phyloP scores from a whole-genome alignment of 495 filamentous ascomycete species.

The Talaromyces nanjingensis region DNA sequence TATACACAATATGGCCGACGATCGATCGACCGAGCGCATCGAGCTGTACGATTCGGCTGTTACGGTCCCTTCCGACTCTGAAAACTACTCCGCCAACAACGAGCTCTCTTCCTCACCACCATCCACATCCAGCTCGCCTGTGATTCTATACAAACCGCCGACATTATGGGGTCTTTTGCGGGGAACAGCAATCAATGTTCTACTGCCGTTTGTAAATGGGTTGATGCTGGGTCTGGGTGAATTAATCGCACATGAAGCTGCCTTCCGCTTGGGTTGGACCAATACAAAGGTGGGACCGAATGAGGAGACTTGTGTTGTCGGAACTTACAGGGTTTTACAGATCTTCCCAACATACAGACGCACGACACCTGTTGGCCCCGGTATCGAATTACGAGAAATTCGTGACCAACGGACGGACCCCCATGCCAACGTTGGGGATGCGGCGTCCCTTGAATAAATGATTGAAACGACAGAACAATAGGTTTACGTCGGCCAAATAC shows the following conservation, averaged over 20 bases:
- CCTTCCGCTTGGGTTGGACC: conserved; percentile 87
- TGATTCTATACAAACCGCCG: conserved; percentile 86
- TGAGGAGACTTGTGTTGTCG: not conserved
- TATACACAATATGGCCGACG: conserved; percentile 37
- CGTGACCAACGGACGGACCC: conserved; percentile 40
- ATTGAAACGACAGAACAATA: not conserved
- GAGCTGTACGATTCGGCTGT: conserved; percentile 71
- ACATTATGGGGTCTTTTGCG: conserved; percentile 78
- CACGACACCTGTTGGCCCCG: conserved; percentile 54
- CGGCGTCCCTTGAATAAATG: conserved; percentile 5
- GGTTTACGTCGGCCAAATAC: too few relatives aligned
- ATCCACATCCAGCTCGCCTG: conserved; percentile 62
- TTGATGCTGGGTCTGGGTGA: conserved; percentile 98
- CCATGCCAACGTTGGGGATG: conserved; percentile 3
- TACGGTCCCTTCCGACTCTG: conserved; percentile 84
- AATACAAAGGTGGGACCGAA: conserved; percentile 69
- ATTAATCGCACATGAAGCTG: conserved; percentile 89
- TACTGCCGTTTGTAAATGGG: conserved; percentile 94
- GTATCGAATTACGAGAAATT: conserved; percentile 54
- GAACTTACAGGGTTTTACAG: conserved; percentile 26
- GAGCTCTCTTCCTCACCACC: conserved; percentile 52
- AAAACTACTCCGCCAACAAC: conserved; percentile 74
- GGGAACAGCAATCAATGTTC: conserved; percentile 87
- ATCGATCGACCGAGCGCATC: conserved; percentile 36
- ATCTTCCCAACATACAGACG: conserved; percentile 58